Base-by-base conservation (phyloP, 2,329 filamentous ascomycete species). In the Hypoxylon sp. region DNA sequence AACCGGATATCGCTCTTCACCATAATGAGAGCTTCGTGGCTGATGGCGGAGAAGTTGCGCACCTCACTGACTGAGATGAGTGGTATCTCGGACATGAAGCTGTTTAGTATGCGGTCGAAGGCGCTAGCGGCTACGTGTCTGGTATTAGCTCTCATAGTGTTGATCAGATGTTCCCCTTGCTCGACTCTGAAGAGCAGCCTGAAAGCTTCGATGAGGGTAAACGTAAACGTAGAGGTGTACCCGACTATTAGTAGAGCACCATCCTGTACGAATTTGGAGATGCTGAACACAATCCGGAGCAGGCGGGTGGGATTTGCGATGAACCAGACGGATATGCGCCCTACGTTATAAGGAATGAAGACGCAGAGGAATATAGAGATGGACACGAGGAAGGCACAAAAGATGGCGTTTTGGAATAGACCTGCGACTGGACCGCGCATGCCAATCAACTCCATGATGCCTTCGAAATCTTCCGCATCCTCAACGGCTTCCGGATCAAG, bases 391-490 rank as follows among this genome's bases (percentile, higher is more conserved):
- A 98, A 90, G 6, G 92, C 91, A 76, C 95, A 97, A 78, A 99
- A 99, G 14, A 97, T 89, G 58, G 92, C 93, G 71, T 99, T 99
- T 74, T 99, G 96, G 70, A 98, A 89, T 4, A 99, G 85, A 2
- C 93, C 93, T 12, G 91, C 90, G 2, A 99, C 84, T 0, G 96
- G 96, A 0, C 96, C 96, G 74, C 96, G 93, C 91, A 99, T 96
- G 36, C 96, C 96, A 63, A 99, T 91, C 14, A 99, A 87, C 77
- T 99, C 96, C 82, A 99, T 89, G 54, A 99, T 92, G 0, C 96
- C 96, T 76, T 99, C 96, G 14, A 99, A 88, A 74, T 99, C 96
- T 78, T 99, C 96, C 8, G 92, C 92, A 70, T 97, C 91, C 44
- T 94, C 92, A 42, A 93, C 85, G 8, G 89, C 91, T 70, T 92